Evolutionary conservation across 805 yeast species (phyloP).

Genomic region (Candida dendrica): DNA sequence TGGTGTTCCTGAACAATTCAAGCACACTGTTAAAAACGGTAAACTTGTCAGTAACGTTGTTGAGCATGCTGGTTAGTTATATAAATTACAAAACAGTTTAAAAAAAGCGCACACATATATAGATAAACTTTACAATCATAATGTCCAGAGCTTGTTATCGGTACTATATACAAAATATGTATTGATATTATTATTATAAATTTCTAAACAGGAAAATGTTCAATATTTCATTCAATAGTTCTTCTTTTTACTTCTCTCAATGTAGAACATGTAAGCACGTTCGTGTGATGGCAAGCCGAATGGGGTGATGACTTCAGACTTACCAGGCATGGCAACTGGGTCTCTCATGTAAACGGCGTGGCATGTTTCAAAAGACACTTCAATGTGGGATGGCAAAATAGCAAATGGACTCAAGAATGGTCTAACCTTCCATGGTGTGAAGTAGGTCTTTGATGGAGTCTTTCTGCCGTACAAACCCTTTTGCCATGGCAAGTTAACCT

Average conservation of each 20-base stretch:
- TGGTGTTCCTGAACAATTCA: constrained; percentile 88
- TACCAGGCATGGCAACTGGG: constrained; percentile 96
- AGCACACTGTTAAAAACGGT: constrained; percentile 60
- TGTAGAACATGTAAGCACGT: constrained; percentile 92
- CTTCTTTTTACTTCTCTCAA: constrained; percentile 48
- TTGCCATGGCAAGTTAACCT: constrained; percentile 78
- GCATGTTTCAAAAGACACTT: constrained; percentile 83
- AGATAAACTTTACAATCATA: background rate
- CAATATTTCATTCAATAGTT: background rate
- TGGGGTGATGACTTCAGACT: constrained; percentile 92
- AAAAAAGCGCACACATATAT: constrained; percentile 4
- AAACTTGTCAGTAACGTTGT: constrained; percentile 64
- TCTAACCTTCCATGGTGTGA: constrained; percentile 96
- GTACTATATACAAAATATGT: background rate
- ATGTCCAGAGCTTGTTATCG: too few species aligned
- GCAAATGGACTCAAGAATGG: constrained; percentile 91
- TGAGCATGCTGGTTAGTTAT: constrained; percentile 66
- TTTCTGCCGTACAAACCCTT: constrained; percentile 70
- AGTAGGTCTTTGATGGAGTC: constrained; percentile 72
- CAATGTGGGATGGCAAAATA: constrained; percentile 85
- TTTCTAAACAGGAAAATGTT: background rate
- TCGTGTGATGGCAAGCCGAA: constrained; percentile 76
- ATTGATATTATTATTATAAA: background rate
- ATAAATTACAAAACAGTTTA: constrained; percentile 2
- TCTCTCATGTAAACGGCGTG: constrained; percentile 96